These are phyloP conservation scores for Neofusicoccum parvum DNA, from an alignment of 2,329 filamentous ascomycete genomes.

Conservation along the genomic window DNA sequence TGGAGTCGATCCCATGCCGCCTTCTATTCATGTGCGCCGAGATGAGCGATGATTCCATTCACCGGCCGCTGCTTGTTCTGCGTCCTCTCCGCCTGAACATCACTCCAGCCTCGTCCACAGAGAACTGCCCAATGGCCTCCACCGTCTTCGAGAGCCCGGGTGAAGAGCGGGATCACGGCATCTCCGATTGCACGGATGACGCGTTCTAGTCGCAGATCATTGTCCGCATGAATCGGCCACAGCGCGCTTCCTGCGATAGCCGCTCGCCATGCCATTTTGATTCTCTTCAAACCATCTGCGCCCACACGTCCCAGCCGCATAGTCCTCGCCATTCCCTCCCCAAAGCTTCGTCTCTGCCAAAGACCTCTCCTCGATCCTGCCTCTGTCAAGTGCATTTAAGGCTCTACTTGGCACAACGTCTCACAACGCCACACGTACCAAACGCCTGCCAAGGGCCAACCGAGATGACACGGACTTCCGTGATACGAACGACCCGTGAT, in stretches of 20 bases:
- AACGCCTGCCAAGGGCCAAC: neutral
- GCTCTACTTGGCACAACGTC: constrained; percentile 1
- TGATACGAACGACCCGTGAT: neutral
- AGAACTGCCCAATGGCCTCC: neutral
- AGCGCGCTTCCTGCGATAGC: neutral
- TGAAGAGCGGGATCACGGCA: constrained; percentile 2
- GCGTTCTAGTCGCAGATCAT: constrained; percentile 10
- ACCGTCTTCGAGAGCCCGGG: neutral
- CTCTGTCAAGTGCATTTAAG: neutral
- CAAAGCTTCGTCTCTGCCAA: neutral
- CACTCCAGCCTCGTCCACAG: neutral
- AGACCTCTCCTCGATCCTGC: constrained; percentile 2
- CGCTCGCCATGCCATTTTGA: neutral
- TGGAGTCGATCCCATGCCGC: constrained; percentile 1
- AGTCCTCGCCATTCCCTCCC: neutral
- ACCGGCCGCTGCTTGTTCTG: neutral
- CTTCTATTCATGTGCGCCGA: constrained; percentile 1
- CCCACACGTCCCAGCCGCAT: neutral
- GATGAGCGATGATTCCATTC: constrained; percentile 14
- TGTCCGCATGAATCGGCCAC: constrained; percentile 2
- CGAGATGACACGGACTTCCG: constrained; percentile 18
- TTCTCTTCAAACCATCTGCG: constrained; percentile 6
- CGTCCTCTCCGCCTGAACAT: neutral
- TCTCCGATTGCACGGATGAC: constrained; percentile 5
- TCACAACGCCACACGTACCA: constrained; percentile 2